Evolutionary conservation across 306 rosid species (phyloP), one percentile per base, ranked within the genome.

Genomic region (Prunus mongolica): DNA sequence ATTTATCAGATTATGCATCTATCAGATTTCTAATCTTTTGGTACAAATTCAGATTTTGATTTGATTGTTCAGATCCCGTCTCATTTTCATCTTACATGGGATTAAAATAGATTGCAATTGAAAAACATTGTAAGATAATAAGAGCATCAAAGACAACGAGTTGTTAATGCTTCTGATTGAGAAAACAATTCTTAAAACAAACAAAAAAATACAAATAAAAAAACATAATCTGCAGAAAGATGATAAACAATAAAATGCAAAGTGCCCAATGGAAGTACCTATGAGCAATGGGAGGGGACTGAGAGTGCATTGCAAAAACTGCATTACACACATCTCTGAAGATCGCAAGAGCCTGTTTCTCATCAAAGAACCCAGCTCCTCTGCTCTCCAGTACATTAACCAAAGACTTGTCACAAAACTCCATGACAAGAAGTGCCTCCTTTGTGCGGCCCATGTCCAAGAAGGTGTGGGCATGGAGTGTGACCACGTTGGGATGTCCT

Each of bases 271-370:
- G 73, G 86, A 90, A 67, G 77, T 90, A 92, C 99, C 97, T 80
- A 86, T 95, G 99, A 72, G 97, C 99, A 92, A 95, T 80, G 46
- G 97, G 97, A 1, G 92, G 97, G 64, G 92, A 95, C 57, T 78
- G 96, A 71, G 96, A 90, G 85, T 95, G 99, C 97, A 95, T 92
- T 15, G 99, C 89, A 2, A 95, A 92, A 61, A 95, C 96, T 6
- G 99, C 97, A 82, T 89, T 95, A 66, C 97, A 92, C 18, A 88
- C 91, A 56, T 95, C 99, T 83, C 97, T 90, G 87, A 95, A 92
- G 85, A 95, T 90, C 65, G 80, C 57, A 75, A 95, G 89, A 68
- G 89, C 86, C 85, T 95, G 97, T 57, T 75, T 90, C 80, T 95
- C 99, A 62, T 95, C 97, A 83, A 90, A 95, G 87, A 86, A 89